A percentile compares a stretch with the other conserved stretches of the same genome.
These are phyloP conservation scores for Lipomyces yamanashiensis DNA, from an alignment of 805 yeast genomes.

Conservation along the genomic window DNA sequence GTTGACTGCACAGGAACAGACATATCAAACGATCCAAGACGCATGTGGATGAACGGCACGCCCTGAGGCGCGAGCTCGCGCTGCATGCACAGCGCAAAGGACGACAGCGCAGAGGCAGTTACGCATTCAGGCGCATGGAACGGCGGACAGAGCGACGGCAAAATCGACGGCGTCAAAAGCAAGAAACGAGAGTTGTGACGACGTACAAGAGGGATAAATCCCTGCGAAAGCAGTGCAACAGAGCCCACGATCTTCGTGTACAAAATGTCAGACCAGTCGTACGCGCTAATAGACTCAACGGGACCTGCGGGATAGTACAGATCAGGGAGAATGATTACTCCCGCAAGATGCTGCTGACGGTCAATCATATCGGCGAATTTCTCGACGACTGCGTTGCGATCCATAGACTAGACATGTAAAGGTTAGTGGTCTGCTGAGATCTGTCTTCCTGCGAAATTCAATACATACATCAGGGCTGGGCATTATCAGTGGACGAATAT, in stretches of 20 bases:
- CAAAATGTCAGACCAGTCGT: constrained; percentile 57
- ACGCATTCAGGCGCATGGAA: constrained; percentile 68
- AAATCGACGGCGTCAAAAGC: constrained; percentile 59
- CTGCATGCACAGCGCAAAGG: constrained; percentile 48
- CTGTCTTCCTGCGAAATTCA: background rate
- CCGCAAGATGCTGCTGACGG: constrained; percentile 57
- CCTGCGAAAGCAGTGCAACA: constrained; percentile 57
- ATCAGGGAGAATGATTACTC: constrained; percentile 72
- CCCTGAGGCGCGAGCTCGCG: constrained; percentile 53
- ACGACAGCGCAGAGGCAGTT: constrained; percentile 52
- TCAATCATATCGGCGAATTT: constrained; percentile 35
- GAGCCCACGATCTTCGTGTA: constrained; percentile 55
- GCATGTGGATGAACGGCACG: constrained; percentile 51
- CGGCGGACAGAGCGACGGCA: constrained; percentile 59
- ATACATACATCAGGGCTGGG: constrained; percentile 32
- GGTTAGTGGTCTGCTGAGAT: background rate
- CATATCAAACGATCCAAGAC: constrained; percentile 55
- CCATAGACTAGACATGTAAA: constrained; percentile 16
- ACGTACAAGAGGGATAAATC: constrained; percentile 60
- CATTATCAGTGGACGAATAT: constrained; percentile 68
- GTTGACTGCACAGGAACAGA: constrained; percentile 41
- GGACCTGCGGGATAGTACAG: constrained; percentile 71
- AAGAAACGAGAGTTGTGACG: constrained; percentile 56
- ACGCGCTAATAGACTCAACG: constrained; percentile 57
- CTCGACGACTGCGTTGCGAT: constrained; percentile 30